Evolutionary conservation across 805 yeast species (phyloP).

Genomic region (Monosporozyma aquatica): DNA sequence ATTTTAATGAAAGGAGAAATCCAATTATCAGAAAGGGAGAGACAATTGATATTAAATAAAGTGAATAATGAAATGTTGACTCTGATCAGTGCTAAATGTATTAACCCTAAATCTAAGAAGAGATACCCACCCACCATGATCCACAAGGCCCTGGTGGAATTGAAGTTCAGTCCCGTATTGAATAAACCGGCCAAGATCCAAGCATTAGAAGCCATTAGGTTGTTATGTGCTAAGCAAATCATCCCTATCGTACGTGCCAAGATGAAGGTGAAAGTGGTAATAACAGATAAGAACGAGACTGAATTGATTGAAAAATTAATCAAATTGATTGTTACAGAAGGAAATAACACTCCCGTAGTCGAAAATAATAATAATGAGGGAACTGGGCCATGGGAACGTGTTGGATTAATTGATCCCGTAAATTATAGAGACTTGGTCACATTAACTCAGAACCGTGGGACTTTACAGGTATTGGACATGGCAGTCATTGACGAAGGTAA

Average conservation of each 20-base stretch:
- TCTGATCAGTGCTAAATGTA: constrained; percentile 79
- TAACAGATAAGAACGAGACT: constrained; percentile 36
- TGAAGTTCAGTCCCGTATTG: constrained; percentile 71
- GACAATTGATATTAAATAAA: constrained; percentile 65
- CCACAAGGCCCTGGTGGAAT: constrained; percentile 68
- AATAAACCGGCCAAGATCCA: constrained; percentile 73
- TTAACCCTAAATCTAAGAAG: constrained; percentile 80
- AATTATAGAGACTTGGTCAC: constrained; percentile 64
- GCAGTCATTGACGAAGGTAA: constrained; percentile 52
- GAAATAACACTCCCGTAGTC: too few species aligned
- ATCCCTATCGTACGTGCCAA: constrained; percentile 91
- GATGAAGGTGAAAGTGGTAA: constrained; percentile 71
- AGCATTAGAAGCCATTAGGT: constrained; percentile 83
- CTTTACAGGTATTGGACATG: constrained; percentile 78
- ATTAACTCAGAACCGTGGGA: constrained; percentile 48
- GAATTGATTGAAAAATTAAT: constrained; percentile 36
- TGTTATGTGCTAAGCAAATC: constrained; percentile 66
- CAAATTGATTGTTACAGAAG: constrained; percentile 35
- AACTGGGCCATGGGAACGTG: constrained; percentile 43
- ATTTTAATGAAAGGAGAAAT: constrained; percentile 87
- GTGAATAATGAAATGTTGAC: constrained; percentile 74
- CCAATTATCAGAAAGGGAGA: constrained; percentile 87
- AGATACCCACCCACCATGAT: constrained; percentile 94
- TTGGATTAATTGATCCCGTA: constrained; percentile 78
- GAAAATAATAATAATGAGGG: neutral